A percentile compares a stretch with the other conserved stretches of the same genome.
Evolutionary conservation across 164 flowering plant species (phyloP).

Genomic region (Tinospora cordifolia): DNA sequence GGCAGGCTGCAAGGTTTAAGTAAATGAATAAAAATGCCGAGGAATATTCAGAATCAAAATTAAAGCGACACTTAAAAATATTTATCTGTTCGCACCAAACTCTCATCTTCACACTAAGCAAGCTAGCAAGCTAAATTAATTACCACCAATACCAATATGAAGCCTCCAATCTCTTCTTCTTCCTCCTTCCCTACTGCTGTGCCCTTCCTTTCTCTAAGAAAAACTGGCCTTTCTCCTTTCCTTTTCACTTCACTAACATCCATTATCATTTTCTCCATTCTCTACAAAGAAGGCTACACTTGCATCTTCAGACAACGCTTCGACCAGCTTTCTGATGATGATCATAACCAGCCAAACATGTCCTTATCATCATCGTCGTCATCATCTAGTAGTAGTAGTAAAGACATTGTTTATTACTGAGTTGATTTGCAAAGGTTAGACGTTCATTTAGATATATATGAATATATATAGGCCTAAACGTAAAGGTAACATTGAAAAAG

Average conservation of each 20-base stretch:
- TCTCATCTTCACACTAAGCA: background rate
- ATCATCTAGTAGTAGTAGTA: constrained; percentile 28
- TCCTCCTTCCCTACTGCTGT: background rate
- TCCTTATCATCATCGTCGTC: constrained; percentile 8
- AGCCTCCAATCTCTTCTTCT: constrained; percentile 23
- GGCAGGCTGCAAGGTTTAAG: background rate
- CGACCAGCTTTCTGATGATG: no score
- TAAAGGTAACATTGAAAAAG: no score
- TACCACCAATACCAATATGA: constrained; percentile 25
- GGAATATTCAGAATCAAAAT: no score
- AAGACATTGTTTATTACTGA: no score
- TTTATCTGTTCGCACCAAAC: background rate
- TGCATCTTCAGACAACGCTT: constrained; percentile 34
- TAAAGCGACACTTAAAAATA: background rate
- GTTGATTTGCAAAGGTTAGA: no score
- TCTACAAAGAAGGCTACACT: constrained; percentile 49
- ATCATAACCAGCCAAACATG: constrained; percentile 10
- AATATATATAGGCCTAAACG: background rate
- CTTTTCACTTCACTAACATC: constrained; percentile 44
- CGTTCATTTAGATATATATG: background rate
- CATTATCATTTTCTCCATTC: constrained; percentile 53
- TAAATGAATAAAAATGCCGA: no score
- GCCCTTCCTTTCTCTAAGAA: constrained; percentile 20
- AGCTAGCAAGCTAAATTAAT: background rate
- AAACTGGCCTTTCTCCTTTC: constrained; percentile 49